phyloP scores from a whole-genome alignment of 495 filamentous ascomycete species.

The Penicillium coprophilum region DNA sequence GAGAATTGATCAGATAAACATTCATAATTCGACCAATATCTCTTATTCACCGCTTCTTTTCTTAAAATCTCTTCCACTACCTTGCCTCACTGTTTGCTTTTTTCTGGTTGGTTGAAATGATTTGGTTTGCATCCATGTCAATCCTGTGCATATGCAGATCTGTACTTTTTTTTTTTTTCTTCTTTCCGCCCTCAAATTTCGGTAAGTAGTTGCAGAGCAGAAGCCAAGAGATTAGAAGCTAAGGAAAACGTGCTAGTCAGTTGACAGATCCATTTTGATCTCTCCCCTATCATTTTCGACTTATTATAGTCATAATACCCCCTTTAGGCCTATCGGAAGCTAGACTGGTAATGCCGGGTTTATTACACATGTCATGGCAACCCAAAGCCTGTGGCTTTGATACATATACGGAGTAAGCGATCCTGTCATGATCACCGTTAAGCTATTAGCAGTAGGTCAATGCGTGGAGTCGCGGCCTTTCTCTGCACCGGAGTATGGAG shows the following conservation, averaged over 20 bases:
- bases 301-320: background rate
- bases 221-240: slow-evolving; percentile 3
- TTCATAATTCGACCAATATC: slow-evolving; percentile 15
- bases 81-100: slow-evolving; percentile 13
- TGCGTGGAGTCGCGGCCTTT: slow-evolving; percentile 25
- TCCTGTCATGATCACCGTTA: slow-evolving; percentile 22
- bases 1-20: slow-evolving; percentile 27
- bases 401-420: slow-evolving; percentile 4
- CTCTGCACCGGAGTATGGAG: slow-evolving; percentile 11
- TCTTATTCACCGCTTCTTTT: slow-evolving; percentile 28
- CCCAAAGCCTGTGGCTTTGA: slow-evolving; percentile 1
- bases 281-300: slow-evolving; percentile 8
- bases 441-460: slow-evolving; percentile 23
- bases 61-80: background rate
- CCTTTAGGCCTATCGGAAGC: slow-evolving; percentile 26
- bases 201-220: slow-evolving; percentile 14
- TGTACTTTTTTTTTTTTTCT: slow-evolving; percentile 21
- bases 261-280: slow-evolving; percentile 18
- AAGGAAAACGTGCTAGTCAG: slow-evolving; percentile 2
- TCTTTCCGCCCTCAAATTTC: slow-evolving; percentile 25
- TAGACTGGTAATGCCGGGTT: background rate
- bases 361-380: background rate
- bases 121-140: slow-evolving; percentile 9
- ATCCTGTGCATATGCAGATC: slow-evolving; percentile 13
- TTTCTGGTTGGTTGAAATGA: slow-evolving; percentile 7